phyloP scores from a whole-genome alignment of 768 basidiomycete species.

The Hypsizygus marmoreus region DNA sequence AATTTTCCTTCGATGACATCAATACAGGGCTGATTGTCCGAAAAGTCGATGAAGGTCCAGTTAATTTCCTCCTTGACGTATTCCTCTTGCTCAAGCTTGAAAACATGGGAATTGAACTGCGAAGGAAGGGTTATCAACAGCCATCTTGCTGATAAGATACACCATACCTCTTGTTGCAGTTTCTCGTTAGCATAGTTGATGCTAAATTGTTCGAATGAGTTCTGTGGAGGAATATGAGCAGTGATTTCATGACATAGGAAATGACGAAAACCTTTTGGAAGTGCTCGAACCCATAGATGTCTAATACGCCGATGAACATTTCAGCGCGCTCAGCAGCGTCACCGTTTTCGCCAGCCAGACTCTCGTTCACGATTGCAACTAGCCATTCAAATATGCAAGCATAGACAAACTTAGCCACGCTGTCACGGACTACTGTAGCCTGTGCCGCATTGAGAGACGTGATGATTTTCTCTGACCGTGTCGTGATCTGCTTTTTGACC shows the following conservation, averaged over 20 bases:
- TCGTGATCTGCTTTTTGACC: conserved; percentile 94
- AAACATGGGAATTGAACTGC: conserved; percentile 98
- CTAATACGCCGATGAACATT: conserved; percentile 99
- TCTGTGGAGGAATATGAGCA: conserved; percentile 41
- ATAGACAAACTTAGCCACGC: conserved; percentile 98
- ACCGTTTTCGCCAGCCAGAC: conserved; percentile 92
- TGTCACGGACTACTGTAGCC: conserved; percentile 92
- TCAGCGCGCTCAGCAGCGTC: conserved; percentile 88
- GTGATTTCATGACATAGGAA: background rate
- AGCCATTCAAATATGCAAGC: conserved; percentile 99
- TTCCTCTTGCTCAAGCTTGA: conserved; percentile 99
- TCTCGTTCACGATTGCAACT: conserved; percentile 96
- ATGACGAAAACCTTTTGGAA: conserved; percentile 79
- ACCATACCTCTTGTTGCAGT: conserved; percentile 88
- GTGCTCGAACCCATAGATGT: conserved; percentile 97
- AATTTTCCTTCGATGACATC: conserved; percentile 98
- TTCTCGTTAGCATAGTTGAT: conserved; percentile 99
- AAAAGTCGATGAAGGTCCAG: conserved; percentile 99
- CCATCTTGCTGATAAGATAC: background rate
- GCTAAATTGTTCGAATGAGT: conserved; percentile 97
- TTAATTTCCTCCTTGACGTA: conserved; percentile 98
- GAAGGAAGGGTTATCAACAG: conserved; percentile 11
- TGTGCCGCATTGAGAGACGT: conserved; percentile 83
- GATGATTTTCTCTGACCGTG: conserved; percentile 94
- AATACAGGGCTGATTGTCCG: conserved; percentile 98